phyloP scores from a whole-genome alignment of 495 filamentous ascomycete genomes.

The Hypomontagnella submonticulosa region DNA sequence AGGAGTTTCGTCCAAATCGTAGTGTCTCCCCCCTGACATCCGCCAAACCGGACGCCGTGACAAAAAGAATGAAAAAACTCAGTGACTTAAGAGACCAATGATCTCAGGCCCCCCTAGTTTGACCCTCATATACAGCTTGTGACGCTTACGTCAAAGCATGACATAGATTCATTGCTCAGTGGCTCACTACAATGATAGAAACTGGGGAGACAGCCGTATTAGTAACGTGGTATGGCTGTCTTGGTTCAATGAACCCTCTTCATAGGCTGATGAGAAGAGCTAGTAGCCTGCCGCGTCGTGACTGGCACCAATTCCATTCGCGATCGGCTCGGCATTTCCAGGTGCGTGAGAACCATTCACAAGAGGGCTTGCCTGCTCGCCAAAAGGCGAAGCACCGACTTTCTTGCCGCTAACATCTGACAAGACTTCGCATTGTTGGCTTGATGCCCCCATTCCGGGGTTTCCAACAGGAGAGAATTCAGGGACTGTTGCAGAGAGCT shows the following conservation, averaged over 20 bases:
- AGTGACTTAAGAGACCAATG: slow-evolving; percentile 4
- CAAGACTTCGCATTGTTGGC: slow-evolving; percentile 14
- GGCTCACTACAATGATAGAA: slow-evolving; percentile 3
- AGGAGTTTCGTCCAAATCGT: slow-evolving; percentile 19
- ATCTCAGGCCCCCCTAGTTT: not conserved
- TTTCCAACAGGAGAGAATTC: slow-evolving; percentile 72
- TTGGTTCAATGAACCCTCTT: slow-evolving; percentile 1
- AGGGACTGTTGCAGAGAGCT: slow-evolving; percentile 78
- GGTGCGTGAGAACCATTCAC: slow-evolving; percentile 26
- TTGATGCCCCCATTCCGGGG: slow-evolving; percentile 13
- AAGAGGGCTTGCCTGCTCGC: slow-evolving; percentile 17
- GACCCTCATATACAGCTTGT: not conserved
- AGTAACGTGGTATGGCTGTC: slow-evolving; percentile 4
- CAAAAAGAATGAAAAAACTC: slow-evolving; percentile 11
- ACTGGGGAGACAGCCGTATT: slow-evolving; percentile 6
- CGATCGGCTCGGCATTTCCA: slow-evolving; percentile 1
- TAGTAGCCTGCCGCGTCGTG: slow-evolving; percentile 24
- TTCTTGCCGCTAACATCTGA: slow-evolving; percentile 18
- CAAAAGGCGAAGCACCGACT: slow-evolving; percentile 5
- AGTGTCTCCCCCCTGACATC: slow-evolving; percentile 1
- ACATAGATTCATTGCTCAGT: slow-evolving; percentile 5
- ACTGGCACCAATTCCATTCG: slow-evolving; percentile 28
- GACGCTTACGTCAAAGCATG: slow-evolving; percentile 5
- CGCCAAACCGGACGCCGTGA: not conserved
- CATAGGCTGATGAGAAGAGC: slow-evolving; percentile 1